These are phyloP conservation scores for Pueraria montana DNA, from an alignment of 306 rosid genomes.

Conservation along the genomic window DNA sequence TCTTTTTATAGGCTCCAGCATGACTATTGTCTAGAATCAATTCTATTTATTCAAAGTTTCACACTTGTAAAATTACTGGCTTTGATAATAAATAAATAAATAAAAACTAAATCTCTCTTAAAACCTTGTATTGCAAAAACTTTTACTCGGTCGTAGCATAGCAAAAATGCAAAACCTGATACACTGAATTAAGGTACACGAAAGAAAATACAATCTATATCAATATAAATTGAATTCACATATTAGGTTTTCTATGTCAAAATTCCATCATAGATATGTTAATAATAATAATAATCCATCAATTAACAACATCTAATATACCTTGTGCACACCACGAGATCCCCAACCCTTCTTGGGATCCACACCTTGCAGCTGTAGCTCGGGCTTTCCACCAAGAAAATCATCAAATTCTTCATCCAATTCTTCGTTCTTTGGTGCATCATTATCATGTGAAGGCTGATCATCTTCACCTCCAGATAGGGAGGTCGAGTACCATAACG, in stretches of 20 bases:
- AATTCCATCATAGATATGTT: slow-evolving; percentile 5
- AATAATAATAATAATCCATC: background rate
- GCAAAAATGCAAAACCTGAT: slow-evolving; percentile 27
- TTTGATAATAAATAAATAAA: slow-evolving; percentile 7
- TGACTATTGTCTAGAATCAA: slow-evolving; percentile 8
- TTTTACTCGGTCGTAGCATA: background rate
- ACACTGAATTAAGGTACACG: background rate
- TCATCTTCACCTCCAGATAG: slow-evolving; percentile 48
- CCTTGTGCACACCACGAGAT: slow-evolving; percentile 98
- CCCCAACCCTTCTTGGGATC: slow-evolving; percentile 93
- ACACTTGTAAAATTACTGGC: too few relatives aligned
- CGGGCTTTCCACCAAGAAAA: slow-evolving; percentile 58
- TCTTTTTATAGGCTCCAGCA: too few relatives aligned
- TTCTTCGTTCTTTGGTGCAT: slow-evolving; percentile 37
- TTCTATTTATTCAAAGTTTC: slow-evolving; percentile 3
- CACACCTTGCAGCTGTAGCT: slow-evolving; percentile 76
- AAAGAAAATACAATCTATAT: slow-evolving; percentile 16
- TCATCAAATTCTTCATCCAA: slow-evolving; percentile 58
- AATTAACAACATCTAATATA: slow-evolving; percentile 46
- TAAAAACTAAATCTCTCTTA: slow-evolving; percentile 16
- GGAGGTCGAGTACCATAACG: slow-evolving; percentile 61
- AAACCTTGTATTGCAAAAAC: background rate
- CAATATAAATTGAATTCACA: background rate
- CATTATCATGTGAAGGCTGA: slow-evolving; percentile 38
- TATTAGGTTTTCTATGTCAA: slow-evolving; percentile 36